phyloP scores from a whole-genome alignment of 108 stramenopile genomes.

The Pinguiococcus pyrenoidosus region DNA sequence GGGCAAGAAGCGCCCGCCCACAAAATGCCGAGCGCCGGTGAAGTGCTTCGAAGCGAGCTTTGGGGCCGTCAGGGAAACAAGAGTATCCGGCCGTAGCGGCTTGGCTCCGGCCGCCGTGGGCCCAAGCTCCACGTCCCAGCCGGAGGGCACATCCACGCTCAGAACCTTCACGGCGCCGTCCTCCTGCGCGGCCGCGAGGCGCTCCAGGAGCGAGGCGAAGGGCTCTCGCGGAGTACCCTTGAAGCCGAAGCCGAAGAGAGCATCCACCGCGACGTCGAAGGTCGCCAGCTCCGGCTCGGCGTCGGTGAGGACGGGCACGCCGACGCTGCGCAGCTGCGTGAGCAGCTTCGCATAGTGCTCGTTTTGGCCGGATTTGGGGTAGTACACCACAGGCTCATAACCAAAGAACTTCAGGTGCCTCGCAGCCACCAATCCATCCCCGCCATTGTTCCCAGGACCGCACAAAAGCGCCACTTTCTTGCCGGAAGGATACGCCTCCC shows the following conservation, averaged over 20 bases:
- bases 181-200: too few species aligned
- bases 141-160: slow-evolving; percentile 78
- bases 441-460: slow-evolving; percentile 92
- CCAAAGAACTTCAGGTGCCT: slow-evolving; percentile 72
- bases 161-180: slow-evolving; percentile 28
- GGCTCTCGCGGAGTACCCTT: slow-evolving; percentile 58
- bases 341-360: slow-evolving; percentile 35
- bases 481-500: slow-evolving; percentile 35
- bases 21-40: slow-evolving; percentile 61
- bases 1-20: slow-evolving; percentile 76
- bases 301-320: slow-evolving; percentile 42
- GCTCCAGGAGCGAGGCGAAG: slow-evolving; percentile 46
- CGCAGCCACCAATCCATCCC: slow-evolving; percentile 89
- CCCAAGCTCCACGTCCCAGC: slow-evolving; percentile 70
- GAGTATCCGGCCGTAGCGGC: slow-evolving; percentile 41
- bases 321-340: slow-evolving; percentile 56
- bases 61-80: slow-evolving; percentile 73
- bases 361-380: slow-evolving; percentile 52
- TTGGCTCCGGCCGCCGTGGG: not conserved
- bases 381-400: slow-evolving; percentile 53
- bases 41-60: slow-evolving; percentile 54
- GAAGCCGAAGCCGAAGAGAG: slow-evolving; percentile 84
- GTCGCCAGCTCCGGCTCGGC: slow-evolving; percentile 40
- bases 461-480: slow-evolving; percentile 20
- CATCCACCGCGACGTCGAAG: slow-evolving; percentile 64